Percentiles rank a stretch among this genome's conserved stretches.
phyloP scores from a whole-genome alignment of 257 asterid genomes.

The Leptodermis oblonga region DNA sequence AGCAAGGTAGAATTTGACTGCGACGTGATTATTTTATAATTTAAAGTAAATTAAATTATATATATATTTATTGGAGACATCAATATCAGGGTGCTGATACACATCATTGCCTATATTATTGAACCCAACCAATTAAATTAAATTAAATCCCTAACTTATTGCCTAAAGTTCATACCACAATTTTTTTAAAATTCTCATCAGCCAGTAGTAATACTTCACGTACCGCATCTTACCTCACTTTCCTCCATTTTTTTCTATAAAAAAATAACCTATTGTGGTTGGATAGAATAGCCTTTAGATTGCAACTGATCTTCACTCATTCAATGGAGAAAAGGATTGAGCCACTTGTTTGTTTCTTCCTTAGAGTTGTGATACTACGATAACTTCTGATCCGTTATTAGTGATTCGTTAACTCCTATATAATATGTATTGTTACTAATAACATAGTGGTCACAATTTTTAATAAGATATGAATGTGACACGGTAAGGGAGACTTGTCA shows the following conservation, averaged over 20 bases:
- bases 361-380: no score
- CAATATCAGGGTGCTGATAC: constrained; percentile 26
- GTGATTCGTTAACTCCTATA: no score
- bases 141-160: background rate
- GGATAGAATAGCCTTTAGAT: constrained; percentile 16
- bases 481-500: no score
- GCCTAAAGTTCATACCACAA: constrained; percentile 11
- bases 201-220: constrained; percentile 38
- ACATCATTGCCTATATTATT: constrained; percentile 19
- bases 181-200: background rate
- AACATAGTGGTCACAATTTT: no score
- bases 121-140: constrained; percentile 11
- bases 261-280: constrained; percentile 10
- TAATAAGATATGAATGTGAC: no score
- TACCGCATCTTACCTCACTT: constrained; percentile 17
- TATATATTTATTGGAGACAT: constrained; percentile 14
- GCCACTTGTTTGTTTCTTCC: no score
- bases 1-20: background rate
- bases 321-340: no score
- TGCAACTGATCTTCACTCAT: constrained; percentile 8
- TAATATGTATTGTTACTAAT: no score
- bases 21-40: no score
- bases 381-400: no score
- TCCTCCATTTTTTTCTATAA: constrained; percentile 5
- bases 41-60: background rate